Conservation (phyloP, 1,284 basidiomycete species). For the Ustilago loliicola region DNA sequence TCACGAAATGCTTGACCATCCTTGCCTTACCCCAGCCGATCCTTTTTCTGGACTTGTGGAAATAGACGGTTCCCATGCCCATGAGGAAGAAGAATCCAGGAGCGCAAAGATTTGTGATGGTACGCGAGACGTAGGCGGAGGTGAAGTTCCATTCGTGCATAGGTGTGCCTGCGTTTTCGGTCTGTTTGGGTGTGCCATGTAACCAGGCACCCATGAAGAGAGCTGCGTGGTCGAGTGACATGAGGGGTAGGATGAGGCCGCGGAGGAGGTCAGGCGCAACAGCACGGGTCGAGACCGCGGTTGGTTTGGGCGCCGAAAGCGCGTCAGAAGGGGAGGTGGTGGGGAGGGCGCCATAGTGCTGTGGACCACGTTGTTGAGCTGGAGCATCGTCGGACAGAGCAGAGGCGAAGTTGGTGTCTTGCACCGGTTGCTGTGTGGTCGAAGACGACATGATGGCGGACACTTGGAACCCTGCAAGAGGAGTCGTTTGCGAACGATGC, state of each 20-base stretch:
- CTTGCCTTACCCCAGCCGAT: constrained; percentile 30
- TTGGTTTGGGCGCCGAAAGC: constrained; percentile 15
- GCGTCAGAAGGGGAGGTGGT: neutral
- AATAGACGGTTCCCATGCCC: constrained; percentile 60
- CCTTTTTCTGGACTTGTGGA: constrained; percentile 30
- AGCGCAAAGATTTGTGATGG: constrained; percentile 55
- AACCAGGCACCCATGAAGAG: constrained; percentile 51
- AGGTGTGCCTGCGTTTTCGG: constrained; percentile 36
- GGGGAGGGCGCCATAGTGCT: constrained; percentile 11
- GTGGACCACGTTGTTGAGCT: neutral
- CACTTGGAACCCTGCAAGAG: neutral
- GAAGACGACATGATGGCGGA: constrained; percentile 1
- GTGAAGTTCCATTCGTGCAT: constrained; percentile 41
- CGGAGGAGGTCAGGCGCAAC: constrained; percentile 59
- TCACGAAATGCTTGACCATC: constrained; percentile 36
- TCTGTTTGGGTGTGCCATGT: constrained; percentile 47
- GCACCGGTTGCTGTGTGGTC: constrained; percentile 20
- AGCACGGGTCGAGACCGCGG: constrained; percentile 27
- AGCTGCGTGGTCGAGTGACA: constrained; percentile 58
- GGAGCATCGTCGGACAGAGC: constrained; percentile 1
- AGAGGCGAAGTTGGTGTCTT: constrained; percentile 34
- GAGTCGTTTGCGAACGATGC: neutral
- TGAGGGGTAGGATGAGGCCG: constrained; percentile 55
- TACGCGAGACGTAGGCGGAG: constrained; percentile 35
- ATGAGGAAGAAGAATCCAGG: constrained; percentile 58